Evolutionary conservation across 108 stramenopile species (phyloP), one percentile per base, ranked within the genome.

Genomic region (Nitzschia inconspicua): DNA sequence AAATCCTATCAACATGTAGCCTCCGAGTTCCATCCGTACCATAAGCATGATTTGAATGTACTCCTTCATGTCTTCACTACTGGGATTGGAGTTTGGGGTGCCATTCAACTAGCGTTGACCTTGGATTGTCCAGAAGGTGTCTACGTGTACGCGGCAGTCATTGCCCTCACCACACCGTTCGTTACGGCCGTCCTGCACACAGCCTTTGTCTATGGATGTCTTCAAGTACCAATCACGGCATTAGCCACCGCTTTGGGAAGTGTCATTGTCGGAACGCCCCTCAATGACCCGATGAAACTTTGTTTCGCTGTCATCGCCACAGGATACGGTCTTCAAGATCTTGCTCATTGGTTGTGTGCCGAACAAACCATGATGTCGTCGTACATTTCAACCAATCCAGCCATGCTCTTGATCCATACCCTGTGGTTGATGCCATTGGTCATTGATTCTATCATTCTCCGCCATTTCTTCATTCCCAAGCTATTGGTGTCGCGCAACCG

Each of bases 31-130:
- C 79, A 80, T 57, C 69, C 69, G 25, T 80, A 51, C 51, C 79
- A 80, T 70, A 70, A 71, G 47, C 79, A 80, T 57, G 73, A 75
- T 37, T 35, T 75, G 29, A 80, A 80, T 48, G 73, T 65, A 27
- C 41, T 68, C 13, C 23, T 54, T 25, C 79, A 80, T 47, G 27
- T 80, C 7, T 56, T 65, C 46, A 80, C 79, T 16, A 75, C 79
- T 3, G 68, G 70, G 10, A 34, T 80, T 9, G 79, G 73, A 14
- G 28, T 80, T 14, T 80, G 79, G 79, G 79, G 79, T 29, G 70
- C 70, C 14, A 27, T 80, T 25, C 65, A 63, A 31, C 47, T 75
- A 23, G 69, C 70, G 18, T 24, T 26, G 16, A 42, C 28, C 0
- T 41, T 53, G 42, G 66, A 63, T 27, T 24, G 26, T 8, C 27